Base-by-base conservation (phyloP, 805 yeast genomes). In the Vanderwaltozyma verrucispora region DNA sequence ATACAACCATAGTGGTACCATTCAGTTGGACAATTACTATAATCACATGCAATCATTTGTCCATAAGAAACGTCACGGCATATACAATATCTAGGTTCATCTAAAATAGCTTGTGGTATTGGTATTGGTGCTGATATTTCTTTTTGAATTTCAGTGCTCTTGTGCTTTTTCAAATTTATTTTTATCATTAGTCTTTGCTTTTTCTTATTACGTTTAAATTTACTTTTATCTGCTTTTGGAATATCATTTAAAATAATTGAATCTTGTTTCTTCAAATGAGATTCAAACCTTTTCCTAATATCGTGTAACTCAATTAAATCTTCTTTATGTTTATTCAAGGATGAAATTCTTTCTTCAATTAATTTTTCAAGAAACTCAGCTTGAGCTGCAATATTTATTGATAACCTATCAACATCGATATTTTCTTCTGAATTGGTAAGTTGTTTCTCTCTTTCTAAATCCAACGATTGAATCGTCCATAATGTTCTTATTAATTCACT, bases 41-140 rank as follows among this genome's bases (percentile, higher is more conserved):
- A 75, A 55, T 88, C 96, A 59, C 97, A 89, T 0, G 89, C 95
- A 44, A 89, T 72, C 97, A 89, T 89, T 36, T 73, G 74, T 1
- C 96, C 96, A 38, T 51, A 60, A 6, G 74, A 66, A 1, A 60
- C 63, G 4, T 61, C 58, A 5, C 63, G 54, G 42, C 82, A 75
- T 12, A 62, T 36, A 44, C 81, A 75, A 46, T 71, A 75, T 1
- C 49, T 34, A 23, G 40, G 40, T 24, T 36, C 39, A 26, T n/a
- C n/a, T n/a, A n/a, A n/a, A n/a, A n/a, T n/a, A n/a, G n/a, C n/a
- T n/a, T n/a, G n/a, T n/a, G n/a, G n/a, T n/a, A 15, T 26, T 20
- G 39, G 32, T 26, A 20, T 28, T 8, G 25, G 30, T 17, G 18
- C 15, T 14, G 21, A 19, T 7, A 21, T 23, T 36, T 27, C 30